Evolutionary conservation across 179 eudicot species (phyloP), one percentile per base, ranked within the genome.

Genomic region (Silene coronaria): DNA sequence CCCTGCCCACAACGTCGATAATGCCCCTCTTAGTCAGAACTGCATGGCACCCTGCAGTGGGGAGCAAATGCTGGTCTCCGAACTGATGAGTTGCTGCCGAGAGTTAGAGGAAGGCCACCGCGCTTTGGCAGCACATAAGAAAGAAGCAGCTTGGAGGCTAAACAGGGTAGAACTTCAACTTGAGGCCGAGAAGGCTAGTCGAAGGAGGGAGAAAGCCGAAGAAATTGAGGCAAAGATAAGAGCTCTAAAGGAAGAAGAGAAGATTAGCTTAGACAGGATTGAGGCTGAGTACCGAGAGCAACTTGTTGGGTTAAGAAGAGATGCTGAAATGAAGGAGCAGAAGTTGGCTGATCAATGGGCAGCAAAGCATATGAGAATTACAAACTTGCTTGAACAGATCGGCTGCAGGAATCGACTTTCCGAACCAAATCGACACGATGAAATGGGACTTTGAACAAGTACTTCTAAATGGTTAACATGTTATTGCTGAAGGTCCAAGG

Each of bases 331-430:
- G 19, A 93, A 93, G 75, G 98, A 93, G 79, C 97, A 89, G 80
- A 93, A 93, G 75, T 72, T 93, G 74, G 89, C 95, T 1, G 98
- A 93, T 68, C 95, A 91, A 75, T 93, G 98, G 98, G 82, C 93
- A 9, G 79, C 90, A 2, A 91, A 91, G 86, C 98, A 93, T 61
- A 26, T 79, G 17, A 83, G 87, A 7, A 83, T 92, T 8, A 66
- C 88, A 3, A 89, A 88, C 75, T 84, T 91, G 80, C 85, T 92
- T 58, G 97, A 92, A 71, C 94, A 88, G 84, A 78, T 87, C 72
- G 90, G 91, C 1, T 86, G 88, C 79, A 67, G 89, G 65, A 60
- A 85, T 21, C 78, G 85, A 62, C 74, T 80, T 16, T 34, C 83
- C 2, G 90, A 89, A 61, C 81, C 85, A 16, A 80, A 63, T 70